Conservation (phyloP, 805 yeast genomes). For the Starmerella vaccinii region DNA sequence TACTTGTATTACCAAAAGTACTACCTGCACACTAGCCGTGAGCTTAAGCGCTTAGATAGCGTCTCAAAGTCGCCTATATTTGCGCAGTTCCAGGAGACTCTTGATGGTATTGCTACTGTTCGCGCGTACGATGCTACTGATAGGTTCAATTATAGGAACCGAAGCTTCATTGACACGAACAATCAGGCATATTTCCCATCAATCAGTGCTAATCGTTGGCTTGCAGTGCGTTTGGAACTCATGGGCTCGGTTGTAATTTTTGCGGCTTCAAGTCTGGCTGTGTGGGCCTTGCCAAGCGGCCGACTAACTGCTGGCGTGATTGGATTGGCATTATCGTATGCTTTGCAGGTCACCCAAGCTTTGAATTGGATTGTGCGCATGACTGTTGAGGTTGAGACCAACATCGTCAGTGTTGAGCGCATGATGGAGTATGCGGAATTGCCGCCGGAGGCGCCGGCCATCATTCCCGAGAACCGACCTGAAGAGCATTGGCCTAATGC, state of each 20-base stretch:
- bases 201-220: constrained; percentile 91
- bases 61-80: constrained; percentile 65
- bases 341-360: constrained; percentile 84
- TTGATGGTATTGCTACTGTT: constrained; percentile 67
- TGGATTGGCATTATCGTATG: constrained; percentile 88
- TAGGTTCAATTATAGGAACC: constrained; percentile 51
- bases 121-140: constrained; percentile 61
- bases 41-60: constrained; percentile 62
- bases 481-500: constrained; percentile 58
- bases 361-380: constrained; percentile 96
- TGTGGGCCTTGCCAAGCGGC: constrained; percentile 58
- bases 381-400: constrained; percentile 97
- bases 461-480: constrained; percentile 58
- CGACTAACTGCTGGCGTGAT: constrained; percentile 77
- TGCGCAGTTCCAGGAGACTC: constrained; percentile 73
- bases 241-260: constrained; percentile 82
- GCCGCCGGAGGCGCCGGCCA: constrained; percentile 72
- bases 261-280: constrained; percentile 74
- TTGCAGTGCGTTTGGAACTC: constrained; percentile 86
- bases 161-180: constrained; percentile 60
- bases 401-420: constrained; percentile 93
- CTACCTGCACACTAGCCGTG: constrained; percentile 64
- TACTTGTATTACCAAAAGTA: constrained; percentile 62
- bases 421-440: constrained; percentile 77
- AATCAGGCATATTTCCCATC: constrained; percentile 90